Base-by-base conservation (phyloP, 805 yeast species). In the Nakazawaea sp. region DNA sequence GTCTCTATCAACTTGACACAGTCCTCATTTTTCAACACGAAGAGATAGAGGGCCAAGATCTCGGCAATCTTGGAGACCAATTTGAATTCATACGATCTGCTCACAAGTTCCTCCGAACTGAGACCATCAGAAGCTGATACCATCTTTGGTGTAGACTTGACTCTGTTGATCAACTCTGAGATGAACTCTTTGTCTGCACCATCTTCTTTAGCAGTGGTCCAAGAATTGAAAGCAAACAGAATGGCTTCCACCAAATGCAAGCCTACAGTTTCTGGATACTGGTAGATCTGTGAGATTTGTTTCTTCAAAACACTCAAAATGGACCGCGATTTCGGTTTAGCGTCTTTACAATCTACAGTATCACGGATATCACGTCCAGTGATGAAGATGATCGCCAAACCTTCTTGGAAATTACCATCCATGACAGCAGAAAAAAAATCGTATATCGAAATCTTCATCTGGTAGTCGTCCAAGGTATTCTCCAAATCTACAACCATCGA, bases 191-290 rank as follows among this genome's bases (percentile, higher is more conserved):
- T 49, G 47, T 80, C 86, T 24, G 62, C 62, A 5, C 67, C 72
- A 36, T 64, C 64, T 30, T 74, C 72, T 35, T 74, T 69, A 0
- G 76, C 73, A 1, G 79, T 68, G 0, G 81, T 74, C 94, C 95
- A 84, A 0, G 86, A 72, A 52, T 83, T 84, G 48, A 79, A 74
- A 1, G 94, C 88, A 33, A 73, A 61, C 0, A 92, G 72, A 19
- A 88, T 66, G 0, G 94, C 77, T 52, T 83, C 88, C 16, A 84
- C 66, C 18, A 87, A 56, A 43, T 79, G 79, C 17, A 80, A 70
- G 18, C 81, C 72, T n/a, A 79, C 78, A 13, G 72, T 63, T 36
- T 75, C 69, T 1, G 90, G 86, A 36, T 72, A 71, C 33, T 63
- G 55, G 9, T 70, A 67, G 40, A 81, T 61, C 18, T 69, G 66